Conservation (phyloP, 805 yeast species). For the Komagataella ulmi region DNA sequence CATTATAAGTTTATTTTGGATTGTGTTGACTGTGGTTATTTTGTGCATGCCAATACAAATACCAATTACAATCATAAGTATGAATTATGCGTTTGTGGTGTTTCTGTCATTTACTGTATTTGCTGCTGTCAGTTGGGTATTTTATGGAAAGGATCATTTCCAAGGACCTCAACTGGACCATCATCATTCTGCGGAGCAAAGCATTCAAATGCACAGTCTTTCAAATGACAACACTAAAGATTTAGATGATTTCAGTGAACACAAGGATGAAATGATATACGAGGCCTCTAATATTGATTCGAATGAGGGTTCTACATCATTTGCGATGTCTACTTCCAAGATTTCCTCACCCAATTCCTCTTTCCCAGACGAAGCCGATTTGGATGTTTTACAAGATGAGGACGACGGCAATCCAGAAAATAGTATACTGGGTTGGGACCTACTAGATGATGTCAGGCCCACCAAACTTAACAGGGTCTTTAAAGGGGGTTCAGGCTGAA, state of each 20-base stretch:
- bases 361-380: not conserved
- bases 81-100: constrained; percentile 61
- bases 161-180: constrained; percentile 46
- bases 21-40: constrained; percentile 40
- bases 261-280: not conserved
- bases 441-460: not conserved
- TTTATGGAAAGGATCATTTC: constrained; percentile 53
- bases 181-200: not conserved
- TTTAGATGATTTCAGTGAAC: constrained; percentile 5
- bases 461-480: not conserved
- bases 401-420: not conserved
- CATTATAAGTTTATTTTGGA: constrained; percentile 44
- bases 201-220: not conserved
- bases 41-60: constrained; percentile 64
- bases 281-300: not conserved
- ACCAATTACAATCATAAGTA: constrained; percentile 29
- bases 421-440: not conserved
- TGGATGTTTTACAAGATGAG: not conserved
- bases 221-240: constrained; percentile 1
- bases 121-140: constrained; percentile 34
- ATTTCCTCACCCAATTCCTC: not conserved
- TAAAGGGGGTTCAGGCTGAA: not conserved
- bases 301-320: not conserved
- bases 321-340: not conserved
- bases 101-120: constrained; percentile 31